Evolutionary conservation across 495 filamentous ascomycete genomes (phyloP).

Genomic region (Sabuloglossum arenarium): DNA sequence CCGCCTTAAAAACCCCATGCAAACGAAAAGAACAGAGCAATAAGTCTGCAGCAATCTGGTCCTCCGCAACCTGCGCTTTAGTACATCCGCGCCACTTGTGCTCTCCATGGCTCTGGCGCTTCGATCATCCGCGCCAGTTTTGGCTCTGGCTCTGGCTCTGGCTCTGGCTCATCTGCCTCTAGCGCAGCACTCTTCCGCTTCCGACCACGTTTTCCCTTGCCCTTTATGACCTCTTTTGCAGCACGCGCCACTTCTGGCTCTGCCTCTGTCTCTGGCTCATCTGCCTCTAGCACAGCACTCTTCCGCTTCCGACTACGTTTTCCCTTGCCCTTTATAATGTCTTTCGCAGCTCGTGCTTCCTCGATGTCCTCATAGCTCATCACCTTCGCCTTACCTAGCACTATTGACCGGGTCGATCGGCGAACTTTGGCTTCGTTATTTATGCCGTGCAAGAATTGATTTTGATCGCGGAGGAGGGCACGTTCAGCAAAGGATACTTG

Average conservation of each 20-base stretch:
- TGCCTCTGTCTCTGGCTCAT: background rate
- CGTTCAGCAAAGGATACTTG: slow-evolving; percentile 16
- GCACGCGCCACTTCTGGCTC: too few species aligned
- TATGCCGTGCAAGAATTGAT: slow-evolving; percentile 12
- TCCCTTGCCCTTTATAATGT: too few species aligned
- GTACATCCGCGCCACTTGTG: slow-evolving; percentile 13
- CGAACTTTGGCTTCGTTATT: slow-evolving; percentile 16
- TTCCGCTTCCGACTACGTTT: too few species aligned
- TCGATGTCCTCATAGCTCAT: slow-evolving; percentile 21
- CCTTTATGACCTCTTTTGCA: slow-evolving; percentile 9
- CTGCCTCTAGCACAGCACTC: too few species aligned
- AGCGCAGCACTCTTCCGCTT: slow-evolving; percentile 12
- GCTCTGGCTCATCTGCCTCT: slow-evolving; percentile 9
- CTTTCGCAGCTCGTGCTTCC: slow-evolving; percentile 17
- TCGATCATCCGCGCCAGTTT: slow-evolving; percentile 7
- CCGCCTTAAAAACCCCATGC: background rate
- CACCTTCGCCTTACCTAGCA: slow-evolving; percentile 17
- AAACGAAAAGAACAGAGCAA: background rate
- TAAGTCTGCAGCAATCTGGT: background rate
- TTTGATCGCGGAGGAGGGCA: slow-evolving; percentile 14
- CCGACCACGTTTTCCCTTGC: slow-evolving; percentile 13
- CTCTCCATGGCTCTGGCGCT: slow-evolving; percentile 10
- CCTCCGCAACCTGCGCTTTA: background rate
- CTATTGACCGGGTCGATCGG: slow-evolving; percentile 13
- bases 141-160: slow-evolving; percentile 4